Base-by-base conservation (phyloP, 129 eudicot species). In the Saussurea involucrata region DNA sequence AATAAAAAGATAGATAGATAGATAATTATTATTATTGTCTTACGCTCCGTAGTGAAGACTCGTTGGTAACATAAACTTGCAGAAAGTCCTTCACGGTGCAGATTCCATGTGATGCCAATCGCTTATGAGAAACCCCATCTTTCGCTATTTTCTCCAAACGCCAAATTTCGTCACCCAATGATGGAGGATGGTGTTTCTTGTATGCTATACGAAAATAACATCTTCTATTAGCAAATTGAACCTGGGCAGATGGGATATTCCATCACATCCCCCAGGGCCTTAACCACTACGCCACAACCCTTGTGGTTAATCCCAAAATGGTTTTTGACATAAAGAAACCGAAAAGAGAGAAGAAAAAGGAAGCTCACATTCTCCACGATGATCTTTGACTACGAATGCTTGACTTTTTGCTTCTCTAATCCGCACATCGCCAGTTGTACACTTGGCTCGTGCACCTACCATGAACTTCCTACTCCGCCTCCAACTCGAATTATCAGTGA, bases 401-500 rank as follows among this genome's bases (percentile, higher is more conserved):
- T 85, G 92, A 78, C 94, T 91, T 72, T 60, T 85, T 6, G 90
- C 98, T 83, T 91, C 97, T 73, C 86, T 83, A 17, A 95, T 78
- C 18, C 83, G 85, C 2, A 68, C 73, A 10, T n/a, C n/a, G n/a
- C 84, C 90, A 9, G 10, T 20, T 17, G 34, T 44, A 24, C 84
- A 79, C 29, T 78, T 76, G 72, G 72, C 84, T 78, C 87, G 86
- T 0, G 91, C 89, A 21, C 97, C 98, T 63, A 95, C 78, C 44
- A 89, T 81, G 72, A 95, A 95, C 75, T 80, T 95, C 69, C 98
- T 78, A 78, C 96, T 78, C 70, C 87, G 86, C 34, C 88, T 76
- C 98, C 98, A 95, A 76, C 97, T 95, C 22, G 98, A 95, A 78
- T 95, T 95, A 80, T 95, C 98, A 0, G 98, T 89, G 34, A 95